Evolutionary conservation across 495 filamentous ascomycete genomes (phyloP).

Genomic region (Clavariopsis aquatica): DNA sequence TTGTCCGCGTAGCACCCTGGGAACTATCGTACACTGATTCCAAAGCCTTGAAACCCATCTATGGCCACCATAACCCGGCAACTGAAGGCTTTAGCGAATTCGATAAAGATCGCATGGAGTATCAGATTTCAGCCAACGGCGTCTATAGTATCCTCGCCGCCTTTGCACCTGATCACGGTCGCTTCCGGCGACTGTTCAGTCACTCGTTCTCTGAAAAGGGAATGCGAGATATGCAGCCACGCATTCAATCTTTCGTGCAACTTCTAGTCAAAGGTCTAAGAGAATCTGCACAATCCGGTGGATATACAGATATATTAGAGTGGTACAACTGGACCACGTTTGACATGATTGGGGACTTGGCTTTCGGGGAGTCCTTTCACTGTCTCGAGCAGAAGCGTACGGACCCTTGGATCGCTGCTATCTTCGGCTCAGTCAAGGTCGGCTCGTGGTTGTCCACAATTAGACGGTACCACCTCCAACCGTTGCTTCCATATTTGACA

Average conservation of each 20-base stretch:
- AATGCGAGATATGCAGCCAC: constrained; percentile 50
- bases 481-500: background rate
- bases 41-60: constrained; percentile 59
- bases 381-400: constrained; percentile 53
- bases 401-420: constrained; percentile 57
- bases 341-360: constrained; percentile 62
- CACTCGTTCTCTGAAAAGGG: constrained; percentile 55
- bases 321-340: constrained; percentile 65
- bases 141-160: constrained; percentile 36
- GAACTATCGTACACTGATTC: constrained; percentile 56
- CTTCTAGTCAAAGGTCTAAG: constrained; percentile 42
- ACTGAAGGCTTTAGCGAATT: constrained; percentile 36
- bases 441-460: background rate
- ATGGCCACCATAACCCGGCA: constrained; percentile 48
- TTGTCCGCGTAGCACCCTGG: constrained; percentile 59
- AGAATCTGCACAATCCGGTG: constrained; percentile 14
- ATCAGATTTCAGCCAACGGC: constrained; percentile 28
- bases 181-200: constrained; percentile 49
- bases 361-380: constrained; percentile 61
- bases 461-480: background rate
- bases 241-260: constrained; percentile 49
- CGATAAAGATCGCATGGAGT: constrained; percentile 45
- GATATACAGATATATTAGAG: constrained; percentile 49
- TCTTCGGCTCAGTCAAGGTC: constrained; percentile 46
- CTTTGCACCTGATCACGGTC: constrained; percentile 48